These are phyloP conservation scores for Sugiyamaella paludigena DNA, from an alignment of 1,139 yeast genomes.

Conservation along the genomic window DNA sequence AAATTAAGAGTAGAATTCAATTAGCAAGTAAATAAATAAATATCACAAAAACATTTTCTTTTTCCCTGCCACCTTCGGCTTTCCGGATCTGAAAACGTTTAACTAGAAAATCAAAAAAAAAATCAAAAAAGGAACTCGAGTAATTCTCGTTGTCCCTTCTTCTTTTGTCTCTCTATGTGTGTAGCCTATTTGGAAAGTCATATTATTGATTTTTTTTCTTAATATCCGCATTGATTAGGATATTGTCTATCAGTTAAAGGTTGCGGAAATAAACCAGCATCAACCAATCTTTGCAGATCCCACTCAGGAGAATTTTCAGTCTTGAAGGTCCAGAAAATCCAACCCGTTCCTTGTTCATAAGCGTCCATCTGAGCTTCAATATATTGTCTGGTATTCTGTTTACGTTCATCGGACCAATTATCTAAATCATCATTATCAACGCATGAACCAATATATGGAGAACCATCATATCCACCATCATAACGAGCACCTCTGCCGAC, in stretches of 20 bases:
- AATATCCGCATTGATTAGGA: slow-evolving; percentile 62
- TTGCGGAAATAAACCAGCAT: slow-evolving; percentile 69
- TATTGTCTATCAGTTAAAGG: slow-evolving; percentile 66
- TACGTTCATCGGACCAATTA: slow-evolving; percentile 61
- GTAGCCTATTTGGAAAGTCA: too few species aligned
- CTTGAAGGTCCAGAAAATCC: slow-evolving; percentile 89
- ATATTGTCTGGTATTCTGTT: slow-evolving; percentile 59
- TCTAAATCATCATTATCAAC: slow-evolving; percentile 51
- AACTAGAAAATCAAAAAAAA: too few species aligned
- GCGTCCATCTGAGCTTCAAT: slow-evolving; percentile 92
- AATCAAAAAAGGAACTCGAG: too few species aligned
- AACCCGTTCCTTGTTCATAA: slow-evolving; percentile 69
- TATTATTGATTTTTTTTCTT: slow-evolving; percentile 8
- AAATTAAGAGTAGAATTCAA: too few species aligned
- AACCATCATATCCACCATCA: slow-evolving; percentile 58
- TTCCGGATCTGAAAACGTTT: too few species aligned
- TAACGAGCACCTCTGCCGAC: slow-evolving; percentile 85
- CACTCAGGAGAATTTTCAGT: slow-evolving; percentile 84
- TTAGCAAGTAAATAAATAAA: too few species aligned
- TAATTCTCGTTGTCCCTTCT: too few species aligned
- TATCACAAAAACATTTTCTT: too few species aligned
- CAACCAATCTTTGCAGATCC: slow-evolving; percentile 66
- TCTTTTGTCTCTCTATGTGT: too few species aligned
- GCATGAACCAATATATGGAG: slow-evolving; percentile 63
- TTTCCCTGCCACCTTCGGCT: too few species aligned